Conservation (phyloP, 2,329 filamentous ascomycete species). For the Furcasterigmium sp. region DNA sequence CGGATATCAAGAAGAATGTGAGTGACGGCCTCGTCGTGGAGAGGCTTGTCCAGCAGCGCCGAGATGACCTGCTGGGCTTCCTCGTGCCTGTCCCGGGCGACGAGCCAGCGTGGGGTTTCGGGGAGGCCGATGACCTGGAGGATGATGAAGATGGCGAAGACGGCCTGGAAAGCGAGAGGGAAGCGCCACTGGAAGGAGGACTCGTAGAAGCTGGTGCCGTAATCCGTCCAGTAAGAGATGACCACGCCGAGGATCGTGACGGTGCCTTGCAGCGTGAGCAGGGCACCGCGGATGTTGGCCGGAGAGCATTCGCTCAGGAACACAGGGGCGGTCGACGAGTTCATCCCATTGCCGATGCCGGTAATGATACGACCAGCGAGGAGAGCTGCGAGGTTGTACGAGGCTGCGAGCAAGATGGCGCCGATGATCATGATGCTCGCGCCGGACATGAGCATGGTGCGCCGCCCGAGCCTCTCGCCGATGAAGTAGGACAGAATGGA, state of each 20-base stretch:
- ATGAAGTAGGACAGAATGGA: slow-evolving; percentile 25
- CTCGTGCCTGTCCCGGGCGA: slow-evolving; percentile 22
- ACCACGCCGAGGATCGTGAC: slow-evolving; percentile 39
- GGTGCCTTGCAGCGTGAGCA: slow-evolving; percentile 44
- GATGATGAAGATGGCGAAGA: slow-evolving; percentile 29
- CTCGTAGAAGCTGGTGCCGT: slow-evolving; percentile 6
- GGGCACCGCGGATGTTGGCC: slow-evolving; percentile 37
- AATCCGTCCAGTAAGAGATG: slow-evolving; percentile 33
- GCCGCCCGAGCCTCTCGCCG: slow-evolving; percentile 34
- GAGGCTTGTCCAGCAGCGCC: slow-evolving; percentile 9
- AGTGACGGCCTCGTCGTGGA: slow-evolving; percentile 13
- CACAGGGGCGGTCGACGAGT: slow-evolving; percentile 32
- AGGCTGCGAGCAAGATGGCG: slow-evolving; percentile 31
- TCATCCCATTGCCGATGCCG: slow-evolving; percentile 34
- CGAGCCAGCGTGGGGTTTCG: slow-evolving; percentile 29
- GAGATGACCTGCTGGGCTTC: slow-evolving; percentile 18
- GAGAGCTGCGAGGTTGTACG: slow-evolving; percentile 33
- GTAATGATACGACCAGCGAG: slow-evolving; percentile 40
- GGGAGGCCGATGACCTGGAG: slow-evolving; percentile 28
- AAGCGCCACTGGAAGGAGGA: no score
- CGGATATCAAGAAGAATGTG: slow-evolving; percentile 12
- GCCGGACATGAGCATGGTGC: slow-evolving; percentile 32
- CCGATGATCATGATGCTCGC: slow-evolving; percentile 37
- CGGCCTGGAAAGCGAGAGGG: slow-evolving; percentile 32
- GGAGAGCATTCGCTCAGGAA: slow-evolving; percentile 25